phyloP scores from a whole-genome alignment of 306 rosid genomes.

The Quercus berberidifolia region DNA sequence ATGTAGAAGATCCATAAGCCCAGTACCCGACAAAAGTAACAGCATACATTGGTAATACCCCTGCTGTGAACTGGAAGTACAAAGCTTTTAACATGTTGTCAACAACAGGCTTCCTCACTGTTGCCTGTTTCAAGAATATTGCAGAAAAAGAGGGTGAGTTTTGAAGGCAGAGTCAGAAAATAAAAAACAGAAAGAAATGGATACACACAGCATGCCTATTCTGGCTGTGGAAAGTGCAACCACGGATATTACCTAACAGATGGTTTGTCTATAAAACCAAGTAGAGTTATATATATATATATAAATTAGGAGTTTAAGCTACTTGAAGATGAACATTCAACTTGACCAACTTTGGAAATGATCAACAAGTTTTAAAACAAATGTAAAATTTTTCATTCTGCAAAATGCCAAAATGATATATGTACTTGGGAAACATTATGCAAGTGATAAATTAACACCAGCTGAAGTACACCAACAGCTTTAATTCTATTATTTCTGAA shows the following conservation, averaged over 20 bases:
- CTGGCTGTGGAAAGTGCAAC: background rate
- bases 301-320: background rate
- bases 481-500: background rate
- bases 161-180: background rate
- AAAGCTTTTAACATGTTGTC: conserved; percentile 84
- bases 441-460: background rate
- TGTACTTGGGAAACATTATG: background rate
- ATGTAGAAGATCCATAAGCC: conserved; percentile 88
- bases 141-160: conserved; percentile 17
- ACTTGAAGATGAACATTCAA: background rate
- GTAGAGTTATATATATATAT: too few species aligned
- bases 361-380: background rate
- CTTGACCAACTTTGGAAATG: background rate
- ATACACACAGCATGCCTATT: background rate
- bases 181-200: background rate
- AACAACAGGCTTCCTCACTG: conserved; percentile 85
- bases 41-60: conserved; percentile 76
- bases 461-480: background rate
- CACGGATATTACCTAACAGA: background rate
- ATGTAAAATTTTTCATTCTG: background rate
- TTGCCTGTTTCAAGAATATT: conserved; percentile 60
- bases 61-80: conserved; percentile 82
- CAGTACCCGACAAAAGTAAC: conserved; percentile 84
- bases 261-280: too few species aligned
- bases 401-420: background rate